Evolutionary conservation across 768 basidiomycete genomes (phyloP), one percentile per base, ranked within the genome.

Genomic region (Termitomyces sp.): DNA sequence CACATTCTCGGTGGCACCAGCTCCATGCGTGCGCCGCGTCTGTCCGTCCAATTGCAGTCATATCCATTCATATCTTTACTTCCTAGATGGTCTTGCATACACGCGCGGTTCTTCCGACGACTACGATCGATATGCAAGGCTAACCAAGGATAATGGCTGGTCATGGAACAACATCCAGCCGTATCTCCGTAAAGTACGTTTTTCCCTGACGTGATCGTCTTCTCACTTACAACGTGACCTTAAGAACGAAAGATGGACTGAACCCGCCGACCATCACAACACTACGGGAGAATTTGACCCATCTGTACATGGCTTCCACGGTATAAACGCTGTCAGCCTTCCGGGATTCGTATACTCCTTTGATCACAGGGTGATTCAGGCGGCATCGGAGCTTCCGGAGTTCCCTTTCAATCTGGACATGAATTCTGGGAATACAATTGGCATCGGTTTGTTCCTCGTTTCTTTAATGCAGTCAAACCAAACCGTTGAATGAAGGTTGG

Each of bases 31-130:
- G 46, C 9, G 64, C 36, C 28, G 9, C 7, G 26, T 30, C 46
- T n/a, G 7, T 42, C 35, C 40, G 40, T 20, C n/a, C 8, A 47
- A 42, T 9, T 42, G n/a, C n/a, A 42, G 40, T 20, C n/a, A 42
- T n/a, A 18, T 42, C 10, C 36, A 51, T 32, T 14, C n/a, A 36
- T 13, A 38, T 12, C n/a, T 36, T 14, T 20, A 20, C 13, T 40
- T 22, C 20, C 16, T 6, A 54, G 60, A 61, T 38, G 58, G 58
- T 22, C 49, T 56, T 35, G 58, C 45, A 7, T 75, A 72, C 47
- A 71, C 72, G 12, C 70, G 72, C 7, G 73, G 73, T 28, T 66
- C 71, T 1, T 51, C 61, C 20, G 70, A 72, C 6, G 74, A 74
- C 47, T 73, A 64, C 48, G 66, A 75, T 58, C 65, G 69, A 5